Evolutionary conservation across 352 stramenopile genomes (phyloP), one percentile per base, ranked within the genome.

Genomic region (Phytophthora boehmeriae): DNA sequence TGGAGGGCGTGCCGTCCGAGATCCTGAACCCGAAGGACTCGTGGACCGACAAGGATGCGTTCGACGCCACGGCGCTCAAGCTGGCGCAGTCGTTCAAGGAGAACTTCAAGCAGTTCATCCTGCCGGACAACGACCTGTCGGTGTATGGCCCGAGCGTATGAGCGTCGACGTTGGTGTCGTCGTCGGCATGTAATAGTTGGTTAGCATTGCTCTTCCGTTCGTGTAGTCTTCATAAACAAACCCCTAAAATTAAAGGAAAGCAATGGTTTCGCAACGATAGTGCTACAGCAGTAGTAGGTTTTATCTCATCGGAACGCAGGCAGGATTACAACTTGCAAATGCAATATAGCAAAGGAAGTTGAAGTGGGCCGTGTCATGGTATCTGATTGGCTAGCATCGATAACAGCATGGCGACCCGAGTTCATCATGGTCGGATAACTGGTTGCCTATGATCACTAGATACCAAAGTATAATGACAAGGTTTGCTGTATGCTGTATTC

Each of bases 31-130:
- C 83, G 19, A 79, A 75, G 59, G 83, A 90, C 58, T 79, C 83
- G 41, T 95, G 83, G 86, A 73, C 54, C 5, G 80, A 92, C 78
- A 92, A 94, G 76, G 73, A 54, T 17, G 79, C 80, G 34, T 95
- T 92, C 59, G 76, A 88, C 44, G 78, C 81, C 28, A 90, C 79
- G 61, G 80, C 83, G 23, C 67, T 80, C 54, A 92, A 92, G 68
- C 71, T 93, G 53, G 83, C 86, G 41, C 69, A 69, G 47, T 75
- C 81, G 63, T 95, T 95, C 64, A 78, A 85, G 50, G 78, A 90
- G 13, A 92, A 95, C 75, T 95, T 95, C 67, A 88, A 82, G 73
- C 80, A 95, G 73, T 95, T 92, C 59, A 88, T 92, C 57, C 60
- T 94, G 57, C 80, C 81, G 16, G 77, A 63, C 73, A 89, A 90